These are phyloP conservation scores for Buddleja alternifolia DNA, from an alignment of 257 asterid genomes.

Conservation along the genomic window DNA sequence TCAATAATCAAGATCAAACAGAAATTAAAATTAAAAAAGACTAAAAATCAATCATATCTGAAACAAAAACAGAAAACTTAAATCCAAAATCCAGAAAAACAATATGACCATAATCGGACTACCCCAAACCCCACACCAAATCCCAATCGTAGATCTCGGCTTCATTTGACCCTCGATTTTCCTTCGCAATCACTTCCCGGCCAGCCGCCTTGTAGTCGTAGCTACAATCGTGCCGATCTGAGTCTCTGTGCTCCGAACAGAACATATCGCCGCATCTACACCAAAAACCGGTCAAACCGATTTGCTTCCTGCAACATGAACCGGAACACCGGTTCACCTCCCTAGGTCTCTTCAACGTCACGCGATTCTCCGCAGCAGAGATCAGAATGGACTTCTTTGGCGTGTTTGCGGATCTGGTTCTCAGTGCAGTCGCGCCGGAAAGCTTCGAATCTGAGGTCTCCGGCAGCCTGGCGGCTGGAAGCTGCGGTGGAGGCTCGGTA, in stretches of 20 bases:
- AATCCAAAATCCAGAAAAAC: too few relatives aligned
- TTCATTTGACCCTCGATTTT: conserved; percentile 29
- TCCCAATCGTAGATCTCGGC: background rate
- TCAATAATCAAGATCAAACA: too few relatives aligned
- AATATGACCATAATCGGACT: too few relatives aligned
- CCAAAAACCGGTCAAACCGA: conserved; percentile 74
- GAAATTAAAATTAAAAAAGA: too few relatives aligned
- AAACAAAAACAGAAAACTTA: too few relatives aligned
- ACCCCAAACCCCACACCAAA: background rate
- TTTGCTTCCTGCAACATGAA: conserved; percentile 60
- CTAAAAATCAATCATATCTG: too few relatives aligned
- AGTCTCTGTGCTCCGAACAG: conserved; percentile 72
- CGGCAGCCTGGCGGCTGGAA: conserved; percentile 40
- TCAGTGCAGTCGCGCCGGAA: conserved; percentile 31
- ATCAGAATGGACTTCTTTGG: conserved; percentile 48
- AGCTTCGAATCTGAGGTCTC: conserved; percentile 50
- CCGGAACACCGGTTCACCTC: conserved; percentile 70
- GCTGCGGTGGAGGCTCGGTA: conserved; percentile 39
- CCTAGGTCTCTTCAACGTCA: conserved; percentile 56
- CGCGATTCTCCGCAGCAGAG: conserved; percentile 24
- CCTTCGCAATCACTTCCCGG: conserved; percentile 70
- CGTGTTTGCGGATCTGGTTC: conserved; percentile 39
- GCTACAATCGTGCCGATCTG: conserved; percentile 80
- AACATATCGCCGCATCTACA: conserved; percentile 76
- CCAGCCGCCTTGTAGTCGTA: conserved; percentile 83